Evolutionary conservation across 2,329 filamentous ascomycete genomes (phyloP), one percentile per base, ranked within the genome.

Genomic region (Clarireedia paspali): DNA sequence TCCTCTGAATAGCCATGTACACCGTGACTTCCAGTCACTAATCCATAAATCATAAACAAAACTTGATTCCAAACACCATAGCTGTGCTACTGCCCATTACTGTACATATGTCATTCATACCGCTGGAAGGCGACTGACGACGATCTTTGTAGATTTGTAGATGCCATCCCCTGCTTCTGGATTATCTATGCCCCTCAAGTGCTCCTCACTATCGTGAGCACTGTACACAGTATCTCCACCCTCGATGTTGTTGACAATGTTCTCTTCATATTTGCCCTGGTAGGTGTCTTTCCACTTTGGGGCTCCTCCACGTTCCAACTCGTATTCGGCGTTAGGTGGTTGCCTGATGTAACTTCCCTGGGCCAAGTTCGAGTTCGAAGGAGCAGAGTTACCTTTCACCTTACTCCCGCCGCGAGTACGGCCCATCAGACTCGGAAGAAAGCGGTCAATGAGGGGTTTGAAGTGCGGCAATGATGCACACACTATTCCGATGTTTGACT

Each of bases 391-490:
- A 20, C 14, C 44, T 26, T 47, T 47, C 26, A 23, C 44, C 24
- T 42, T 24, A 14, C 45, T 48, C 5, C 12, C 52, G 24, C 45
- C 45, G 1, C 6, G 4, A 5, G 45, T 42, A 5, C 52, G 52
- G 4, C 52, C 45, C 36, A 54, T 54, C 3, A 54, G 14, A n/a
- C 26, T 20, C 2, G 45, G 52, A 9, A 54, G 39, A 36, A 44
- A 54, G 6, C 44, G 45, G 12, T 54, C 52, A 34, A 54, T 42
- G 15, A 54, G 52, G 4, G 52, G 52, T 26, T 54, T 54, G 45
- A 54, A 49, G 24, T 49, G 52, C 10, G 53, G 53, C 14, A 55
- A 27, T 15, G 47, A 55, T 12, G 53, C 47, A 26, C 53, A 55
- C 5, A 55, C 40, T 10, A 55, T 42, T 4, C 47, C 47, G 5